Evolutionary conservation across 495 filamentous ascomycete genomes (phyloP), one percentile per base, ranked within the genome.

Genomic region (Daldinia bambusicola): DNA sequence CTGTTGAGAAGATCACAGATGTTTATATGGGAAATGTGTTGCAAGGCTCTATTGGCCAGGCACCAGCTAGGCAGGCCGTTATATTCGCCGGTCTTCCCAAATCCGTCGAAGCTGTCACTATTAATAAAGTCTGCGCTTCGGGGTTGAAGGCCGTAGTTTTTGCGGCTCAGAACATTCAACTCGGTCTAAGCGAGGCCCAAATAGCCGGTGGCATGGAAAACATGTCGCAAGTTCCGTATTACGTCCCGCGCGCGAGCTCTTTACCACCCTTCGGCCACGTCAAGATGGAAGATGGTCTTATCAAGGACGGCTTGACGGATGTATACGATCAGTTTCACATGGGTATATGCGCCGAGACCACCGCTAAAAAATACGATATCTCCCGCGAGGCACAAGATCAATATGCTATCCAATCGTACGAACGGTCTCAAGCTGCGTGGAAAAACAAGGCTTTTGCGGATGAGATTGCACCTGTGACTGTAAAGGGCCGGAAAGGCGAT

Each of bases 11-110:
- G 75, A 91, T 98, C 72, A 90, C 89, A 34, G 90, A 95, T 85
- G 91, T 97, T 2, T 98, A 98, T 81, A 97, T 98, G 92, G 95
- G 95, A 75, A 95, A 98, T 80, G 95, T 98, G n/a, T 86, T 98
- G 18, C 89, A 93, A 79, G 95, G 86, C 14, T 85, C 85, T 48
- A 85, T 93, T 16, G 95, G 95, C 36, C 95, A 99, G 78, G 88
- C 95, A 2, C 95, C 95, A 1, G 94, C 95, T 18, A 90, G 95
- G 34, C 95, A 99, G 81, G 95, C 95, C 26, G 84, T 87, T 55
- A 91, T 98, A 55, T 92, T 93, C 74, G 91, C 95, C n/a, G 94
- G 93, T 10, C 88, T 99, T 8, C 84, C 92, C 1, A 80, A 86
- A 8, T 87, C 85, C 6, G 87, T 95, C 38, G 95, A 99, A 79